phyloP scores from a whole-genome alignment of 2,329 filamentous ascomycete genomes.

The Cytospora paraplurivora region DNA sequence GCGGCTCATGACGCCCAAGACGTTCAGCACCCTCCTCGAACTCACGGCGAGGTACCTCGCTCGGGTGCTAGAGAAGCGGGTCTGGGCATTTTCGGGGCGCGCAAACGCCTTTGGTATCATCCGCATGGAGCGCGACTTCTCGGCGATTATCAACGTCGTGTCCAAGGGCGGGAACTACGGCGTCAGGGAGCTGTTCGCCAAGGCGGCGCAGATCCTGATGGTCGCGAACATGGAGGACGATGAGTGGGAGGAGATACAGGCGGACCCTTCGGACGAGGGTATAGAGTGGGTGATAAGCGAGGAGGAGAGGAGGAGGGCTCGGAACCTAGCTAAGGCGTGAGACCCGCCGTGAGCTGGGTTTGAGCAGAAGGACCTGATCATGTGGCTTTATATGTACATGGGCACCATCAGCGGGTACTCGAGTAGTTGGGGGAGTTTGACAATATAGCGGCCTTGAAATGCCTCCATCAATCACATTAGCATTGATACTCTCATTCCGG shows the following conservation, averaged over 20 bases:
- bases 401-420: constrained; percentile 9
- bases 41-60: constrained; percentile 75
- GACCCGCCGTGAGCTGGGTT: background rate
- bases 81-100: constrained; percentile 77
- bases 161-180: constrained; percentile 74
- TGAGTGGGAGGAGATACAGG: constrained; percentile 79
- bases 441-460: background rate
- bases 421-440: no score
- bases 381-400: background rate
- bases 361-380: background rate
- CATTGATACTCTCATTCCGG: background rate
- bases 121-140: constrained; percentile 81
- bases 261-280: constrained; percentile 58
- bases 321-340: constrained; percentile 61
- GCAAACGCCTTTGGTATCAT: constrained; percentile 82
- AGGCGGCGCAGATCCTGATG: constrained; percentile 78
- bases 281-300: constrained; percentile 71
- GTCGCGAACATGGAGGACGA: constrained; percentile 95
- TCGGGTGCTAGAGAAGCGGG: constrained; percentile 80
- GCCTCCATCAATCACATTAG: background rate
- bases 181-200: constrained; percentile 74
- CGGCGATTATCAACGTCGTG: constrained; percentile 70
- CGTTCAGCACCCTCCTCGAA: constrained; percentile 75
- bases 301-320: constrained; percentile 73
- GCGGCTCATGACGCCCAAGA: constrained; percentile 77